Evolutionary conservation across 1,284 basidiomycete genomes (phyloP), one percentile per base, ranked within the genome.

Genomic region (Entoloma clypeatum): DNA sequence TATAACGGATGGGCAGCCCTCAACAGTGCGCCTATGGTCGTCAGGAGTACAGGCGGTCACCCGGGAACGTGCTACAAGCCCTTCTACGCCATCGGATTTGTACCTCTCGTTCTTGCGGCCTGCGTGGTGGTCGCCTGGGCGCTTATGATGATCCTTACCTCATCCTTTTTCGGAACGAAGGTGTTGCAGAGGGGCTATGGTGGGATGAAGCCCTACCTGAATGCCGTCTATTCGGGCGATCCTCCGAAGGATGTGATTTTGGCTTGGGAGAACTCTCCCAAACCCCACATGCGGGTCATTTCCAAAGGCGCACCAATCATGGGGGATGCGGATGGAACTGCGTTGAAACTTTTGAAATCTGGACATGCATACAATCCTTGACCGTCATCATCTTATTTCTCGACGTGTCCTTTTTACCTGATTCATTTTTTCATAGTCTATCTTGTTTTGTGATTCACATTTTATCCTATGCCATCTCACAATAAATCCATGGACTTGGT

Each of bases 51-150:
- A 9, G 48, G 48, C 24, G 48, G 48, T 7, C 24, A n/a, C 9
- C 4, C 34, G 11, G 48, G 48, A 16, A 39, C 48, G 11, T 50
- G 48, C 21, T 50, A 50, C 25, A 42, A 44, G 36, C 41, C 48
- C 4, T 39, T 21, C 4, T 50, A 44, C 39, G 48, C 48, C 13
- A 9, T 47, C n/a, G 48, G 48, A 24, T 50, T 50, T 26, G 22
- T 43, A 6, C 48, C 48, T 6, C 39, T 50, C 10, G 7, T 50
- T 6, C 9, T 42, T 13, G 21, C 45, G 8, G 45, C 45, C 8
- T 26, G 28, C 5, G 24, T 44, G 9, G 36, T 47, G 22, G 19
- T 50, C n/a, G 8, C 30, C 11, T 50, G 48, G 48, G 34, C 45
- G 31, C 14, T 39, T 7, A 25, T 36, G 16, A 38, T 38, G 10